Percentiles rank a stretch among this genome's conserved stretches.
Evolutionary conservation across 257 asterid species (phyloP).

Genomic region (Solanum lycopersicoides): DNA sequence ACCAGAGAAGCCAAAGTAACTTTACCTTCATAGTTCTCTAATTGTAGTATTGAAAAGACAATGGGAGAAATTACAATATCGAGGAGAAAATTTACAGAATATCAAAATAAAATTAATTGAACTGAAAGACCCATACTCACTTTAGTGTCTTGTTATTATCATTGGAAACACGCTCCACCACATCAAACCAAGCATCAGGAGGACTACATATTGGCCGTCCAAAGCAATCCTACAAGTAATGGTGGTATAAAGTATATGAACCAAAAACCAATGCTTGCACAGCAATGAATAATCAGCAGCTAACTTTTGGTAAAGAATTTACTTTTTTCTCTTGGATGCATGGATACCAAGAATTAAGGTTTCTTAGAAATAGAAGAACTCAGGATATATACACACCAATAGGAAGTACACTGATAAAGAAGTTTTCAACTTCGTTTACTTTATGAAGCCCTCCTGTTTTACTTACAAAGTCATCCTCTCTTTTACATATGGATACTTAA

Average conservation of each 20-base stretch:
- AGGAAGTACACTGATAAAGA: background rate
- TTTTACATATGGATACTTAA: background rate
- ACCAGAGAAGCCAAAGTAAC: background rate
- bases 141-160: conserved; percentile 86
- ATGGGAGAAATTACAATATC: background rate
- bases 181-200: conserved; percentile 99
- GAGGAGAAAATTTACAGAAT: background rate
- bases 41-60: background rate
- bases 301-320: background rate
- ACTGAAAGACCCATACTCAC: conserved; percentile 29
- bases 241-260: background rate
- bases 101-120: background rate
- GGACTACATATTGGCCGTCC: conserved; percentile 94
- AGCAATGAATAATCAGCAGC: background rate
- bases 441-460: background rate
- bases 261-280: background rate
- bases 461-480: background rate
- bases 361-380: background rate
- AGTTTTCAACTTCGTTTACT: background rate
- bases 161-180: conserved; percentile 91
- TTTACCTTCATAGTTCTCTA: background rate
- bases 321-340: background rate
- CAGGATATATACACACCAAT: background rate
- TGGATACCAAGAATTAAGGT: background rate
- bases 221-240: conserved; percentile 76